Evolutionary conservation across 1,139 yeast genomes (phyloP).

Genomic region (Debaryomycetaceae sp.): DNA sequence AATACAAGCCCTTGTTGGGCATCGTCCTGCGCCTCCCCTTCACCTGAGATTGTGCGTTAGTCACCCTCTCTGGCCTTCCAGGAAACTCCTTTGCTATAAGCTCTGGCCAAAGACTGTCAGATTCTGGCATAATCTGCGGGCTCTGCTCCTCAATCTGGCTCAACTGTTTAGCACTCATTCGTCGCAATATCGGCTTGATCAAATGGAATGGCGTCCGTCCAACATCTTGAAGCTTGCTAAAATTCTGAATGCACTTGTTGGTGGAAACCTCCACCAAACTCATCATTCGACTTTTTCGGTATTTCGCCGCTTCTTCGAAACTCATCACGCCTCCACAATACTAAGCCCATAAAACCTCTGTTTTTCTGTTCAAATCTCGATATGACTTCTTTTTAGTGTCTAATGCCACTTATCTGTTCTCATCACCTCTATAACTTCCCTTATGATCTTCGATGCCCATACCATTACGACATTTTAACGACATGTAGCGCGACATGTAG

Average conservation of each 20-base stretch:
- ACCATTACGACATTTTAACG: no score
- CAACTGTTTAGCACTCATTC: slow-evolving; percentile 48
- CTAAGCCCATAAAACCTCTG: neutral
- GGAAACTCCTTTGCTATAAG: slow-evolving; percentile 50
- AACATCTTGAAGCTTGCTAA: slow-evolving; percentile 29
- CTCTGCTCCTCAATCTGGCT: slow-evolving; percentile 41
- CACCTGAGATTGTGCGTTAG: neutral
- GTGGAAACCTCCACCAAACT: slow-evolving; percentile 13
- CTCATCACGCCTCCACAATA: neutral
- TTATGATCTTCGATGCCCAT: neutral
- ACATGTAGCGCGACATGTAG: no score
- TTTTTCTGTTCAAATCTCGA: no score
- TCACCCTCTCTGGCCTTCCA: slow-evolving; percentile 25
- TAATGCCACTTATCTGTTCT: neutral
- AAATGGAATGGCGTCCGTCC: slow-evolving; percentile 51
- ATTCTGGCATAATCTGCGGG: slow-evolving; percentile 43
- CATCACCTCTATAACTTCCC: neutral
- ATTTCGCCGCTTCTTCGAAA: slow-evolving; percentile 2
- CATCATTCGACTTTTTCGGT: slow-evolving; percentile 5
- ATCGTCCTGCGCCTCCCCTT: slow-evolving; percentile 11
- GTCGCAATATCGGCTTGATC: slow-evolving; percentile 38
- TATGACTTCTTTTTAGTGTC: no score
- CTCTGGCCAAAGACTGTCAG: slow-evolving; percentile 50
- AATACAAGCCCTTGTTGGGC: slow-evolving; percentile 43
- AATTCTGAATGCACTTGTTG: slow-evolving; percentile 12